These are phyloP conservation scores for Taphrina sp. DNA, from an alignment of 1,139 yeast genomes.

Conservation along the genomic window DNA sequence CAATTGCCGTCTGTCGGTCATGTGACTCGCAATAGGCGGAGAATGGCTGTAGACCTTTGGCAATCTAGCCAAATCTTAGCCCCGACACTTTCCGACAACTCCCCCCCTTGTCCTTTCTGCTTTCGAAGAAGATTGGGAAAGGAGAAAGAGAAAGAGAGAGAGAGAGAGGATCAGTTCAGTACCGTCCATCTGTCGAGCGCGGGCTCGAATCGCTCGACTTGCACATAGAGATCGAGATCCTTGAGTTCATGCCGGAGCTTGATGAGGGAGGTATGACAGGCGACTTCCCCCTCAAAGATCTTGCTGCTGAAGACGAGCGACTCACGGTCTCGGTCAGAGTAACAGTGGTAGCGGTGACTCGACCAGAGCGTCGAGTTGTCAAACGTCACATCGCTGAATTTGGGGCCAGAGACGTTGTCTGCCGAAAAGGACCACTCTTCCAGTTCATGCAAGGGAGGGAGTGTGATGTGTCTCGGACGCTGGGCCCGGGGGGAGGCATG, in stretches of 20 bases:
- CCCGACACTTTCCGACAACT: too few relatives aligned
- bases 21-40: too few relatives aligned
- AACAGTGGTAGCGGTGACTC: constrained; percentile 15
- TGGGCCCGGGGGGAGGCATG: too few relatives aligned
- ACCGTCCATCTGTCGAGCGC: constrained; percentile 14
- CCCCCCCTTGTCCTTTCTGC: too few relatives aligned
- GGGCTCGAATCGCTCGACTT: constrained; percentile 13
- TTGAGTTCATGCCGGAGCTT: constrained; percentile 1
- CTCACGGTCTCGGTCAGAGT: background rate
- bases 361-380: constrained; percentile 21
- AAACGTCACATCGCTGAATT: background rate
- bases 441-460: constrained; percentile 17
- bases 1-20: too few relatives aligned
- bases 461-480: background rate
- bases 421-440: constrained; percentile 14
- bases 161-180: constrained; percentile 2
- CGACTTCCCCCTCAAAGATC: constrained; percentile 18
- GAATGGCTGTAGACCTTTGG: too few relatives aligned
- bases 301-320: constrained; percentile 6
- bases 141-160: too few relatives aligned
- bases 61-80: too few relatives aligned
- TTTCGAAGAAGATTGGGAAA: too few relatives aligned
- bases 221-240: constrained; percentile 7
- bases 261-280: constrained; percentile 20
- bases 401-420: background rate